These are phyloP conservation scores for Penicillium decumbens DNA, from an alignment of 2,329 filamentous ascomycete species.

Conservation along the genomic window DNA sequence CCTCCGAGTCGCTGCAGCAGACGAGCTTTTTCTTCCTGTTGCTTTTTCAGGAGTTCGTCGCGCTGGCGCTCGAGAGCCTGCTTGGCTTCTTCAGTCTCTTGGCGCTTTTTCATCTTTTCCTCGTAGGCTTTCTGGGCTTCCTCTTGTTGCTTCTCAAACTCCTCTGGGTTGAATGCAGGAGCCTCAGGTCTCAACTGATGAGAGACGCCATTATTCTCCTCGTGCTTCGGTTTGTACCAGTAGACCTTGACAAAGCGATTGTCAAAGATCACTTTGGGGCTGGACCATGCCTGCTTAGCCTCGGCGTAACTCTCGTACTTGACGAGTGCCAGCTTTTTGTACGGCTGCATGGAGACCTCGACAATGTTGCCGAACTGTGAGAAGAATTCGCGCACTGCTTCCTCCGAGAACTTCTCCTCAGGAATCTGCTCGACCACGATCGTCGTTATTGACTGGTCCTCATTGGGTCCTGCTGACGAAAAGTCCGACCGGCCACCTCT, in stretches of 20 bases:
- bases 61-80: slow-evolving; percentile 52
- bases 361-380: slow-evolving; percentile 54
- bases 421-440: slow-evolving; percentile 61
- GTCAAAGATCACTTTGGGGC: slow-evolving; percentile 60
- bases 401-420: slow-evolving; percentile 53
- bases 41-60: slow-evolving; percentile 48
- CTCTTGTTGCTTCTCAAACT: slow-evolving; percentile 52
- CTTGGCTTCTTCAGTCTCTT: slow-evolving; percentile 50
- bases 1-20: slow-evolving; percentile 48
- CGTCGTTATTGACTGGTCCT: slow-evolving; percentile 51
- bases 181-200: slow-evolving; percentile 29
- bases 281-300: slow-evolving; percentile 54
- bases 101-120: slow-evolving; percentile 49
- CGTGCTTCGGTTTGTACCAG: slow-evolving; percentile 51
- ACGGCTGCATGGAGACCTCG: slow-evolving; percentile 52
- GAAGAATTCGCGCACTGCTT: slow-evolving; percentile 54
- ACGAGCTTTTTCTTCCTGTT: slow-evolving; percentile 52
- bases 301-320: slow-evolving; percentile 50
- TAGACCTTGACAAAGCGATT: slow-evolving; percentile 63
- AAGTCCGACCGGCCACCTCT: slow-evolving; percentile 49
- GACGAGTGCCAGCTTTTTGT: slow-evolving; percentile 53
- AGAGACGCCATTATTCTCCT: slow-evolving; percentile 28
- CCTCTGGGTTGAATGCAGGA: slow-evolving; percentile 50
- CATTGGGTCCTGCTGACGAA: slow-evolving; percentile 50
- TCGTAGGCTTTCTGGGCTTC: slow-evolving; percentile 56